These are phyloP conservation scores for Rhizophagus clarus DNA, from an alignment of 192 early-diverging fungal species.

Conservation along the genomic window DNA sequence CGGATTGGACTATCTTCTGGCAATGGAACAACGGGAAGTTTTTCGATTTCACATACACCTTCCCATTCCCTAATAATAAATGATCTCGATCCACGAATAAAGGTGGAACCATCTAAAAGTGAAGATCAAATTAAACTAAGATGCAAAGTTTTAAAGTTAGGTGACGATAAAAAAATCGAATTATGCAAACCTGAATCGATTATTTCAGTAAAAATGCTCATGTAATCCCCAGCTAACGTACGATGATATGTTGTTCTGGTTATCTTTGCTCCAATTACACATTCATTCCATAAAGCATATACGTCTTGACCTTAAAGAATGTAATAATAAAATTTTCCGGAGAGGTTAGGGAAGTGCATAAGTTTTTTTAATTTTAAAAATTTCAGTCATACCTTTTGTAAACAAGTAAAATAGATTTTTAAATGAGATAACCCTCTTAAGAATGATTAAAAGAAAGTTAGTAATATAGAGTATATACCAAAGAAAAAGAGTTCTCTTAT, in stretches of 20 bases:
- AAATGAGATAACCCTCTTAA: neutral
- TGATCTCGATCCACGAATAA: neutral
- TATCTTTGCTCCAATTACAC: neutral
- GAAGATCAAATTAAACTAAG: neutral
- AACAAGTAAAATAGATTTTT: neutral
- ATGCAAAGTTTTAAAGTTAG: neutral
- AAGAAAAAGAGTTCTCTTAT: neutral
- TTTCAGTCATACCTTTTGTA: neutral
- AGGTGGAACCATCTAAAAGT: neutral
- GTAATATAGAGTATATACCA: neutral
- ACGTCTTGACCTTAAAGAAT: neutral
- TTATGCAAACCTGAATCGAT: neutral
- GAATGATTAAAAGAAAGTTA: neutral
- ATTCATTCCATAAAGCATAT: neutral
- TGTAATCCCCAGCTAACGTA: neutral
- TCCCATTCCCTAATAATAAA: neutral
- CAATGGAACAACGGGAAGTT: neutral
- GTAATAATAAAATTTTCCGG: neutral
- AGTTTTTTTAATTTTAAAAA: no score
- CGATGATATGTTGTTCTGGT: neutral
- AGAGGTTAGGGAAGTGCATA: no score
- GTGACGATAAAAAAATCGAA: neutral
- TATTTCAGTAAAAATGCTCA: neutral
- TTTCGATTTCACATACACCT: neutral
- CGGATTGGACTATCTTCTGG: neutral